Conservation (phyloP, 257 asterid species). For the Plantago major region DNA sequence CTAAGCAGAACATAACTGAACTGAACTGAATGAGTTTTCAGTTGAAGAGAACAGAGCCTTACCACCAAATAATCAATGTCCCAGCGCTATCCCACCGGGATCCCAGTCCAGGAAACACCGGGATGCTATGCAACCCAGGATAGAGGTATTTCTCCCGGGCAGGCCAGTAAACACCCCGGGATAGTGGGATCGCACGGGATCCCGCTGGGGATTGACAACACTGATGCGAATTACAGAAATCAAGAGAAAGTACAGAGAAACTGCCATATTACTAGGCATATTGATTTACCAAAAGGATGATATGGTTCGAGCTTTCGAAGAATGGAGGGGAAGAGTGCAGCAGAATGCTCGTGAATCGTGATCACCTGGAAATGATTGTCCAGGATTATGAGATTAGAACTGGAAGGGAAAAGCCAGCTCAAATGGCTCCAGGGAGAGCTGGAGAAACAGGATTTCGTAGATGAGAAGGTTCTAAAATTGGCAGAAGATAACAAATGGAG, state of each 20-base stretch:
- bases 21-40: no score
- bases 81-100: no score
- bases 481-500: constrained; percentile 46
- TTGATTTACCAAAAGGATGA: constrained; percentile 33
- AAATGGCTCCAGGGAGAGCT: constrained; percentile 27
- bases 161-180: no score
- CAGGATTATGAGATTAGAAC: constrained; percentile 23
- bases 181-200: no score
- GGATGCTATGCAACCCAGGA: no score
- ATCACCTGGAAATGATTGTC: constrained; percentile 23
- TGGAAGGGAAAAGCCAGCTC: constrained; percentile 26
- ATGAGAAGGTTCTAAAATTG: constrained; percentile 19
- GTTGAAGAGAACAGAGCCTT: no score
- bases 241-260: constrained; percentile 42
- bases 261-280: constrained; percentile 25
- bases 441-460: constrained; percentile 29
- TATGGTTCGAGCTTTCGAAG: constrained; percentile 31
- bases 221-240: constrained; percentile 24
- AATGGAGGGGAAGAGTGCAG: constrained; percentile 35
- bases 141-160: no score
- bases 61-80: no score
- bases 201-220: no score
- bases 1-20: no score
- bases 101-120: no score
- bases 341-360: constrained; percentile 17